These are phyloP conservation scores for Aspergillus funiculosus DNA, from an alignment of 495 filamentous ascomycete genomes.

Conservation along the genomic window DNA sequence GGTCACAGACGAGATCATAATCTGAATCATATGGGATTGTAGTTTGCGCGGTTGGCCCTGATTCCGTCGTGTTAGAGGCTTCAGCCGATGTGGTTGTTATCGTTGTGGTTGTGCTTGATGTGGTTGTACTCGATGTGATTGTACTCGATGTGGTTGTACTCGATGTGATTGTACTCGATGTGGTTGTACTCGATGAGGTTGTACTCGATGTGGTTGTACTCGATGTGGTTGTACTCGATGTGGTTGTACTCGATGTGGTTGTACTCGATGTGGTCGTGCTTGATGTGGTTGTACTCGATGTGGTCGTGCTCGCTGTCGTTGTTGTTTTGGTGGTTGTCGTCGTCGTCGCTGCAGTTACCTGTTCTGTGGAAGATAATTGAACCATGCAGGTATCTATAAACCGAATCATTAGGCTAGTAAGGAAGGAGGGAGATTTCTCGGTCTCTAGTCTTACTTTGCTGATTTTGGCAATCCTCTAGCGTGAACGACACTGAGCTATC, in stretches of 20 bases:
- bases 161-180: too few relatives aligned
- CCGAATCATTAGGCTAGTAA: neutral
- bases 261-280: too few relatives aligned
- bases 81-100: neutral
- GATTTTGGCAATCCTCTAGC: constrained; percentile 17
- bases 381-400: constrained; percentile 9
- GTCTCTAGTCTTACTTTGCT: constrained; percentile 10
- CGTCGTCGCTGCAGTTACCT: neutral
- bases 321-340: neutral
- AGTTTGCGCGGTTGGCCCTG: constrained; percentile 6
- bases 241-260: too few relatives aligned
- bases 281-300: too few relatives aligned
- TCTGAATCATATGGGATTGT: constrained; percentile 16
- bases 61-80: neutral
- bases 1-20: constrained; percentile 16
- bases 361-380: neutral
- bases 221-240: too few relatives aligned
- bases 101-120: neutral
- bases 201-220: too few relatives aligned
- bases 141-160: neutral
- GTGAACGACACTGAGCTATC: constrained; percentile 12
- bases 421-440: neutral
- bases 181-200: too few relatives aligned
- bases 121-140: neutral
- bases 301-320: neutral